Evolutionary conservation across 148 eudicot species (phyloP).

Genomic region (Rhododendron ovatum): DNA sequence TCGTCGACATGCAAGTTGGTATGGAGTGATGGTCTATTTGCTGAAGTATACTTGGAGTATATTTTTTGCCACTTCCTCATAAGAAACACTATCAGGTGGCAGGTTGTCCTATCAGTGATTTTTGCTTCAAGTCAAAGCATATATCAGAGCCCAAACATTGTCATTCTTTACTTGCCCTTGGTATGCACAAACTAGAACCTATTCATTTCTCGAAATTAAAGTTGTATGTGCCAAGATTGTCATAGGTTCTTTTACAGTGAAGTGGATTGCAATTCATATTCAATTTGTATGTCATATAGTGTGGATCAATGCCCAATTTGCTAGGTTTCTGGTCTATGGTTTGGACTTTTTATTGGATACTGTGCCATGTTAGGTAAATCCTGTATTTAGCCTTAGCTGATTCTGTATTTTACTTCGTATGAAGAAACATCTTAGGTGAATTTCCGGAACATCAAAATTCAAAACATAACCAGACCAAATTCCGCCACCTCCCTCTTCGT

Average conservation of each 20-base stretch:
- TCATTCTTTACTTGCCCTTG: constrained; percentile 13
- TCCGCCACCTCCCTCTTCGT: no score
- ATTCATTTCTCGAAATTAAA: not conserved
- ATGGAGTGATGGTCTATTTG: constrained; percentile 61
- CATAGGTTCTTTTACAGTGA: not conserved
- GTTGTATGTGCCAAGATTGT: not conserved
- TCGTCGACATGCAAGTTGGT: constrained; percentile 42
- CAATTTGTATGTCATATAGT: not conserved
- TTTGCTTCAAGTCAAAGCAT: constrained; percentile 20
- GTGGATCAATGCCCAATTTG: not conserved
- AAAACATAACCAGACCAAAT: no score
- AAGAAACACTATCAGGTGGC: constrained; percentile 55
- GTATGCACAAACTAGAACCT: constrained; percentile 20
- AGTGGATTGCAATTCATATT: not conserved
- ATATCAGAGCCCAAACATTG: not conserved
- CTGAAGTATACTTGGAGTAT: constrained; percentile 26
- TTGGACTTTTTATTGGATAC: not conserved
- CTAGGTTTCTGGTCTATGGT: not conserved
- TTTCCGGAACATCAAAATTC: no score
- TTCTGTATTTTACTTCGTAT: no score
- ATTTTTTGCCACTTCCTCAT: constrained; percentile 51
- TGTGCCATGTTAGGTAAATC: not conserved
- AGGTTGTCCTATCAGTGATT: constrained; percentile 17
- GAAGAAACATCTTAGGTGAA: no score
- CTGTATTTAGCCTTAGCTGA: no score